These are phyloP conservation scores for Salvia splendens DNA, from an alignment of 257 asterid genomes.

Conservation along the genomic window DNA sequence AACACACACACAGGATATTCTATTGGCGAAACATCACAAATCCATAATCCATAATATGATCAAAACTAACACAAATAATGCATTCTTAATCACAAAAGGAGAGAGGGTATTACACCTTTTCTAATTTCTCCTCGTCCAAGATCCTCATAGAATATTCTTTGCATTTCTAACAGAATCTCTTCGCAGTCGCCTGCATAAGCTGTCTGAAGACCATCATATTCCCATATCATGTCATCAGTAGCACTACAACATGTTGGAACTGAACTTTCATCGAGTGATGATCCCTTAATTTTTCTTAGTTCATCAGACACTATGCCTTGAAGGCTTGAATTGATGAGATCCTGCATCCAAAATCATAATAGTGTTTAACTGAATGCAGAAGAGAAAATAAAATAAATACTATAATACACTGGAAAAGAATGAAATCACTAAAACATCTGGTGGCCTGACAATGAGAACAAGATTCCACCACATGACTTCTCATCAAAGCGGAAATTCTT, in stretches of 20 bases:
- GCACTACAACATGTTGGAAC: slow-evolving; percentile 32
- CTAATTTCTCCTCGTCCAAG: slow-evolving; percentile 46
- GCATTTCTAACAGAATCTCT: slow-evolving; percentile 84
- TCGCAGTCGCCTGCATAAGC: slow-evolving; percentile 79
- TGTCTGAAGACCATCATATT: slow-evolving; percentile 72
- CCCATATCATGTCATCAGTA: slow-evolving; percentile 79
- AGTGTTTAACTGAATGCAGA: slow-evolving; percentile 22
- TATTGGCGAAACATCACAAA: neutral
- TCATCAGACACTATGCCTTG: slow-evolving; percentile 77
- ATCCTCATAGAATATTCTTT: slow-evolving; percentile 86
- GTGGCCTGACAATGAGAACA: slow-evolving; percentile 8
- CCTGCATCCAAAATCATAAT: slow-evolving; percentile 47
- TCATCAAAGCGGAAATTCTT: slow-evolving; percentile 7
- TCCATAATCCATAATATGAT: neutral
- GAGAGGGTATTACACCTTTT: slow-evolving; percentile 44
- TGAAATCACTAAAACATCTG: slow-evolving; percentile 15
- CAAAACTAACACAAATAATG: neutral
- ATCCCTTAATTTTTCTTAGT: slow-evolving; percentile 60
- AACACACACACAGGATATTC: too few species aligned
- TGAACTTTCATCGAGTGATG: slow-evolving; percentile 38
- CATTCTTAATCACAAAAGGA: slow-evolving; percentile 7
- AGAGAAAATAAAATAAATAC: slow-evolving; percentile 5
- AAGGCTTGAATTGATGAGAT: slow-evolving; percentile 59
- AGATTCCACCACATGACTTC: slow-evolving; percentile 8
- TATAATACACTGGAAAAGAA: neutral